These are phyloP conservation scores for Penicillium corylophilum DNA, from an alignment of 2,329 filamentous ascomycete species.

Conservation along the genomic window DNA sequence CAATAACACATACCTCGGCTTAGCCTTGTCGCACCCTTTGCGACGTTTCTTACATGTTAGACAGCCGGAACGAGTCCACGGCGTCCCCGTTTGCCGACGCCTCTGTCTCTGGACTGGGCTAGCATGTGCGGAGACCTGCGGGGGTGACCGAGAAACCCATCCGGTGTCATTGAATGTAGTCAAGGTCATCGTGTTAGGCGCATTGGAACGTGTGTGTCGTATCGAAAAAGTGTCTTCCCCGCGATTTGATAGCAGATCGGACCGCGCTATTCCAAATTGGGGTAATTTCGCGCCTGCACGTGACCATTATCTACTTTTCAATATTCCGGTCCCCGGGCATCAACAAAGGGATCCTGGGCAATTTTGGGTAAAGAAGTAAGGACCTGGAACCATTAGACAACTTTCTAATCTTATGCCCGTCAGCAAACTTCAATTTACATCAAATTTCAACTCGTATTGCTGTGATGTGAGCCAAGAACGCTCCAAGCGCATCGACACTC, in stretches of 20 bases:
- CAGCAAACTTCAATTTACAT: not conserved
- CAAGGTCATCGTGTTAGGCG: conserved; percentile 2
- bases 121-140: conserved; percentile 1
- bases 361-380: not conserved
- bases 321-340: not conserved
- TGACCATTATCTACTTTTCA: conserved; percentile 10
- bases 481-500: conserved; percentile 1
- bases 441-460: not conserved
- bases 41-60: conserved; percentile 41
- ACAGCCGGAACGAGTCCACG: conserved; percentile 42
- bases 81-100: conserved; percentile 27
- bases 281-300: conserved; percentile 21
- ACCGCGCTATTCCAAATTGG: conserved; percentile 22
- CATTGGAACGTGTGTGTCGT: not conserved
- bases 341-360: not conserved
- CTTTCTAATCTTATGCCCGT: not conserved
- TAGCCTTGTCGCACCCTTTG: conserved; percentile 40
- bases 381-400: too few relatives aligned
- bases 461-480: not conserved
- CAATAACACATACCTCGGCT: conserved; percentile 29
- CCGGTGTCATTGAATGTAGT: conserved; percentile 11
- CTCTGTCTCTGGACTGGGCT: conserved; percentile 20
- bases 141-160: not conserved
- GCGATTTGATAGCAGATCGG: conserved; percentile 19
- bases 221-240: conserved; percentile 8